Conservation (phyloP, 164 flowering plant species). For the Vitis rupestris region DNA sequence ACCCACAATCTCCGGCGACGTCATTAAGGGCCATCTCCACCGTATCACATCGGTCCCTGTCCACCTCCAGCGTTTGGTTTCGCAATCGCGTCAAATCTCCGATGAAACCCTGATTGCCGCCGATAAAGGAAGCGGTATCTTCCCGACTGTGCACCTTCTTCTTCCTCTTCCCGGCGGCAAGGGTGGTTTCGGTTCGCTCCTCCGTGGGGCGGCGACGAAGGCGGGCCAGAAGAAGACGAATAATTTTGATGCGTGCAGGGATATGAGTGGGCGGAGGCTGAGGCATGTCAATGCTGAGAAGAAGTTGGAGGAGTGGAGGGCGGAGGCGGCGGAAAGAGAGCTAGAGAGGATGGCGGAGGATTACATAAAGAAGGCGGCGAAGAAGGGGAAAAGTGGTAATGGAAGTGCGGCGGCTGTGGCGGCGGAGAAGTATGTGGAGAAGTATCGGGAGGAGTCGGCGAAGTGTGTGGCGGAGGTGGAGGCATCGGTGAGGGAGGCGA, state of each 20-base stretch:
- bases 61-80: constrained; percentile 40
- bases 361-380: constrained; percentile 69
- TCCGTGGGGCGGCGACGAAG: constrained; percentile 93
- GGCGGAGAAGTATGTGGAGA: constrained; percentile 67
- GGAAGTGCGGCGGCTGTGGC: constrained; percentile 32
- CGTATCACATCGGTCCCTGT: constrained; percentile 46
- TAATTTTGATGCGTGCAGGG: constrained; percentile 95
- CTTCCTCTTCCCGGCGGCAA: constrained; percentile 78
- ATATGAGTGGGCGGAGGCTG: constrained; percentile 93
- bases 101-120: constrained; percentile 27
- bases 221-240: constrained; percentile 98
- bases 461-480: constrained; percentile 69
- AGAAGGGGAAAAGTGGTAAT: constrained; percentile 38
- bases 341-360: constrained; percentile 92
- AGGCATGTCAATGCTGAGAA: constrained; percentile 96
- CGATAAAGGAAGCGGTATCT: constrained; percentile 9
- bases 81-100: constrained; percentile 26
- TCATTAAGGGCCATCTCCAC: constrained; percentile 35
- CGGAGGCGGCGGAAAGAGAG: constrained; percentile 76
- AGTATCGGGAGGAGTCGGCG: constrained; percentile 66
- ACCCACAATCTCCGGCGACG: constrained; percentile 29
- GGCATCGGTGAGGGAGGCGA: constrained; percentile 52
- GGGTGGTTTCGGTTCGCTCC: constrained; percentile 95
- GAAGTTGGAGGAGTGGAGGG: constrained; percentile 91
- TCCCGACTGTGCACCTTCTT: constrained; percentile 42